Base-by-base conservation (phyloP, 176 grass and related monocot genomes). In the Oryza longistaminata region DNA sequence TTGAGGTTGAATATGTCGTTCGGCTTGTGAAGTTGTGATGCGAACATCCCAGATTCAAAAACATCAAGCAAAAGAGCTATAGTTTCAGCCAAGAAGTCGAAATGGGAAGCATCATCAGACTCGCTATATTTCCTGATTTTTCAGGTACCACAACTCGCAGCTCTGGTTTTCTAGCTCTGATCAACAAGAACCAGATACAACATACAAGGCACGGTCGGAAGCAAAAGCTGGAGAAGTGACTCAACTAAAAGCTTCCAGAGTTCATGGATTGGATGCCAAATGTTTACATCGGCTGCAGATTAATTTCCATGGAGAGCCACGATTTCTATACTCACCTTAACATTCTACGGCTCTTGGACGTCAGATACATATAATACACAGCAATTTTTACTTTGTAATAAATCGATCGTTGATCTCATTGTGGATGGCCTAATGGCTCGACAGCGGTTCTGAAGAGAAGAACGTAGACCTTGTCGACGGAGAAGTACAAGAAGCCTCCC, bases 371-470 rank as follows among this genome's bases (percentile, higher is more conserved):
- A 3, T 1, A 19, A 55, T 58, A 74, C 26, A 68, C 15, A 40
- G 44, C 61, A 66, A 50, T 14, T 49, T 45, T 76, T 22, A 83
- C 73, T 61, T 46, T 34, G 73, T 60, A 82, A 68, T 82, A 46
- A 24, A 77, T 35, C 46, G 55, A 67, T 68, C 22, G 0, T 24
- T n/a, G 16, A 19, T 73, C 84, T 87, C 68, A 76, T 82, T n/a
- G 27, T 62, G 66, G 84, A 78, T 84, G 86, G 55, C 29, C 74
- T 58, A 88, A 50, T 81, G 92, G 83, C 79, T 93, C 82, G 50
- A 88, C 88, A n/a, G 92, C 88, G 0, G 86, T 93, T 88, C 88
- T 82, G 70, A 93, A 93, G 75, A 91, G 92, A 84, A 93, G 92
- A 83, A 93, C 70, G 49, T 93, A 83, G 79, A 86, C 79, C 83